Conservation (phyloP, 495 filamentous ascomycete species). For the Talaromyces stipitatus region DNA sequence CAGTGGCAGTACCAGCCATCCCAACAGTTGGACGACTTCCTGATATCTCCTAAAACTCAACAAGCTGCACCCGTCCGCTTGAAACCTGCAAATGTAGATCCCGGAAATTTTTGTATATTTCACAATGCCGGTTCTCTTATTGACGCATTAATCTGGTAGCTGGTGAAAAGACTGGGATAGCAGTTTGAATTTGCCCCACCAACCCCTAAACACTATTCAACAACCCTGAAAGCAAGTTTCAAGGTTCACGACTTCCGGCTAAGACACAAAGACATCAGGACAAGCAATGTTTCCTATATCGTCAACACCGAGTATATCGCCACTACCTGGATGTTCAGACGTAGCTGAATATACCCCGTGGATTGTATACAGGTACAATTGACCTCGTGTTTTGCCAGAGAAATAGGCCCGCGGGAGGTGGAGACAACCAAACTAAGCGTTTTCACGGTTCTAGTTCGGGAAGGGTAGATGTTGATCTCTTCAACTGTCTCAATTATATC, state of each 20-base stretch:
- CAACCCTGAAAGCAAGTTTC: not conserved
- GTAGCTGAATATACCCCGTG: not conserved
- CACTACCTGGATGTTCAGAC: not conserved
- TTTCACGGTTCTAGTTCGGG: conserved; percentile 5
- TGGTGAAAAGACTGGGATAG: not conserved
- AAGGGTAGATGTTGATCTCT: not conserved
- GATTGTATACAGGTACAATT: not conserved
- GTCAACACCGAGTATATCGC: not conserved
- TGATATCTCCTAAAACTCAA: not conserved
- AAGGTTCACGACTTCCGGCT: not conserved
- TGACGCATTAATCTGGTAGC: not conserved
- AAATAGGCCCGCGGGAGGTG: conserved; percentile 4
- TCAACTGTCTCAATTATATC: not conserved
- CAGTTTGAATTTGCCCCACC: not conserved
- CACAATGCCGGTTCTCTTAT: not conserved
- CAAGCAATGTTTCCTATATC: not conserved
- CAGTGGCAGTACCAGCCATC: conserved; percentile 39
- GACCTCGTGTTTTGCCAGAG: not conserved
- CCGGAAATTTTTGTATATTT: not conserved
- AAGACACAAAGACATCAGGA: not conserved
- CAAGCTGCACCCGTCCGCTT: not conserved
- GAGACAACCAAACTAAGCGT: conserved; percentile 4
- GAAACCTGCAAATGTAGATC: not conserved
- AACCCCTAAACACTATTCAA: conserved; percentile 2
- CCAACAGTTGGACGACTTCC: conserved; percentile 15